Evolutionary conservation across 1,284 basidiomycete species (phyloP).

Genomic region (Sanghuangporus weigelae): DNA sequence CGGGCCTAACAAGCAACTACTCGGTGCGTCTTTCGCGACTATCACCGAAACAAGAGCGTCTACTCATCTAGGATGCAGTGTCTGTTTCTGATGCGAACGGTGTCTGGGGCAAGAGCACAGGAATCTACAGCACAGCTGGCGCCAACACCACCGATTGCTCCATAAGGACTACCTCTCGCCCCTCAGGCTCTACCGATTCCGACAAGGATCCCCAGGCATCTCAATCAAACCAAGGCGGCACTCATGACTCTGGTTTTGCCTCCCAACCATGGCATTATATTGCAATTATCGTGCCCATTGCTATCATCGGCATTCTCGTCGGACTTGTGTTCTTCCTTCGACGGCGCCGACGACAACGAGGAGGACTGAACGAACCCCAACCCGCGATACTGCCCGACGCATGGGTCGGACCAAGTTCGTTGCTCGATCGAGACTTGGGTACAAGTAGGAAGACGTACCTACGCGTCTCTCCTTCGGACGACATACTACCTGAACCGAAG

Average conservation of each 20-base stretch:
- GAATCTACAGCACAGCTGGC: background rate
- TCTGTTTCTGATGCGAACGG: constrained; percentile 11
- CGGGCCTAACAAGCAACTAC: constrained; percentile 31
- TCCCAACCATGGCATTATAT: background rate
- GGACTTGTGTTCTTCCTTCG: background rate
- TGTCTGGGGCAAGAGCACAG: constrained; percentile 11
- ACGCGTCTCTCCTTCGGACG: background rate
- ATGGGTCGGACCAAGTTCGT: constrained; percentile 1
- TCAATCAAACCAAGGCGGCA: background rate
- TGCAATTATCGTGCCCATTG: constrained; percentile 7
- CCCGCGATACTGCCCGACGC: constrained; percentile 12
- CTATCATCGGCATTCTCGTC: constrained; percentile 1
- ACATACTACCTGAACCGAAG: constrained; percentile 4
- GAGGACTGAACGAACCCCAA: background rate
- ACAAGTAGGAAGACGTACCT: background rate
- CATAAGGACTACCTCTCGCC: background rate
- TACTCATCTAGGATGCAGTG: background rate
- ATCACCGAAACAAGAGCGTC: background rate
- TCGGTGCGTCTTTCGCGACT: constrained; percentile 33
- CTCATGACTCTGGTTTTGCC: background rate
- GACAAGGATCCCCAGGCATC: background rate
- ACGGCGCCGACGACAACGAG: constrained; percentile 1
- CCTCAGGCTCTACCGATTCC: background rate
- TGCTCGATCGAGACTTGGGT: background rate
- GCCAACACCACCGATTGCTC: background rate